Base-by-base conservation (phyloP, 2,329 filamentous ascomycete species). In the Fusarium annulatum region DNA sequence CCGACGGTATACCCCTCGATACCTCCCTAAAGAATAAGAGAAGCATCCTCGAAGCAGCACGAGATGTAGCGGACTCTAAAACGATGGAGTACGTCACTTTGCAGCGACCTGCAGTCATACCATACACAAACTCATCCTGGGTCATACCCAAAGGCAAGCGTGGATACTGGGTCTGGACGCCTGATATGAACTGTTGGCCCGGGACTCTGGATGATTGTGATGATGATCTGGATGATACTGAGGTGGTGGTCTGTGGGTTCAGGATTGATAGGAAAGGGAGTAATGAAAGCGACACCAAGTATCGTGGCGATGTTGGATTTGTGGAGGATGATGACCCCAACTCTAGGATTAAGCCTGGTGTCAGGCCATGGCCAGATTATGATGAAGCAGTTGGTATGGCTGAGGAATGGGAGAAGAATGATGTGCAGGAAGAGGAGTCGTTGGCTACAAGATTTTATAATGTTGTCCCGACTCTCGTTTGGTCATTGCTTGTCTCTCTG, bases 361-460 rank as follows among this genome's bases (percentile, higher is more conserved):
- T 9, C 5, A 49, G 4, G 5, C 19, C 28, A 9, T 49, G 14
- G 19, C 19, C 9, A n/a, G 21, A 16, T 0, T 6, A n/a, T 4
- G 45, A 11, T 8, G 15, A 16, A 4, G 26, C 19, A 1, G 9
- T 12, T n/a, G 7, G 30, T 14, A 16, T 6, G 21, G 46, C 19
- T 30, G 14, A 49, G 19, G 4, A 30, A 3, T 30, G 28, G 19
- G 14, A n/a, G 4, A 30, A 16, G 26, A n/a, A 49, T 30, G 28
- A 30, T 4, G 28, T 49, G 3, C 4, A 48, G 5, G 7, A 11
- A 3, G 45, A 48, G 10, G 9, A 30, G 9, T n/a, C 46, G 7
- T 16, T 30, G 28, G 46, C 9, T 11, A 49, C 10, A 3, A 30
- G 5, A 0, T 6, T 8, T 12, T 0, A 11, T 14, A n/a, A 0